Conservation (phyloP, 2,329 filamentous ascomycete genomes). For the Pseudogymnoascus sp. region DNA sequence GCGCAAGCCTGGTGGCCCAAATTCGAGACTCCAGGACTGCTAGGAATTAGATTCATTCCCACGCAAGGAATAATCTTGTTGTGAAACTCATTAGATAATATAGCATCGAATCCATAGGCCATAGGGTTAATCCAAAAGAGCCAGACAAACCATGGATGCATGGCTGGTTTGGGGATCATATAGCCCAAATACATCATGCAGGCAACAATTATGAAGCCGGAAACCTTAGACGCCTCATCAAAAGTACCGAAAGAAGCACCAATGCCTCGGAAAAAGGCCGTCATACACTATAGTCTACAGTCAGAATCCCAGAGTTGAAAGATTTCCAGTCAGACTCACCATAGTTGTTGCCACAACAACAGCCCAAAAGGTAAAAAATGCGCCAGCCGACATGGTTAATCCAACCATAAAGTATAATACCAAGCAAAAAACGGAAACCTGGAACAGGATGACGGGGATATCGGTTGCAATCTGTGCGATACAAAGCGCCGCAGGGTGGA, state of each 20-base stretch:
- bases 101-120: slow-evolving; percentile 60
- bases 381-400: slow-evolving; percentile 41
- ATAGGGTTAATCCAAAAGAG: slow-evolving; percentile 60
- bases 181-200: slow-evolving; percentile 58
- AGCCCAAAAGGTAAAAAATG: slow-evolving; percentile 58
- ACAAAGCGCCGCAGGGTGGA: slow-evolving; percentile 53
- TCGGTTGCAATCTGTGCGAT: slow-evolving; percentile 48
- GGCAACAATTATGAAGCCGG: slow-evolving; percentile 42
- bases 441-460: slow-evolving; percentile 49
- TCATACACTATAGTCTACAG: slow-evolving; percentile 42
- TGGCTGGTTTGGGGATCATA: slow-evolving; percentile 52
- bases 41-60: slow-evolving; percentile 42
- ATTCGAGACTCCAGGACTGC: slow-evolving; percentile 16
- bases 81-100: slow-evolving; percentile 67
- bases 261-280: slow-evolving; percentile 48
- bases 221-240: slow-evolving; percentile 51
- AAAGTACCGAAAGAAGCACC: slow-evolving; percentile 50
- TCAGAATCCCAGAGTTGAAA: background rate
- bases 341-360: slow-evolving; percentile 40
- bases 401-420: slow-evolving; percentile 59
- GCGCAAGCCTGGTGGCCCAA: slow-evolving; percentile 46
- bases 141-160: slow-evolving; percentile 59
- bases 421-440: slow-evolving; percentile 49
- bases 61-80: slow-evolving; percentile 45
- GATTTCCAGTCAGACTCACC: slow-evolving; percentile 13